These are phyloP conservation scores for Paramecium primaurelia DNA, from an alignment of 73 alveolate genomes.

Conservation along the genomic window DNA sequence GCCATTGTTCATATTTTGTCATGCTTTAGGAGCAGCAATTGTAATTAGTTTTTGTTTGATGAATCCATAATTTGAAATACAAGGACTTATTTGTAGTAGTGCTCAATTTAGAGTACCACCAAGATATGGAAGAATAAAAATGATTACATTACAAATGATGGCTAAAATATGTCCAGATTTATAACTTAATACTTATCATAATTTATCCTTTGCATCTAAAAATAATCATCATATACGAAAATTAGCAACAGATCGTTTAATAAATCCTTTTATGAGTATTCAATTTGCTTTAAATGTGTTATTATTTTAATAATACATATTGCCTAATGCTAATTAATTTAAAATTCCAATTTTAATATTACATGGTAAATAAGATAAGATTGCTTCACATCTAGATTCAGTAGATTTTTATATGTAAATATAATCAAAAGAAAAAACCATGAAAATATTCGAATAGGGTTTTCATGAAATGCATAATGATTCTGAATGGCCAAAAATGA, in stretches of 20 bases:
- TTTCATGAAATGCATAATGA: slow-evolving; percentile 45
- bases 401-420: neutral
- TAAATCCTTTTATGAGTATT: slow-evolving; percentile 9
- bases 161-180: slow-evolving; percentile 20
- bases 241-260: slow-evolving; percentile 23
- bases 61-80: neutral
- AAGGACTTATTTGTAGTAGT: slow-evolving; percentile 21
- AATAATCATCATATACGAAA: slow-evolving; percentile 14
- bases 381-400: slow-evolving; percentile 40
- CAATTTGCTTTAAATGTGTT: slow-evolving; percentile 22
- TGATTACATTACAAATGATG: neutral
- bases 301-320: neutral
- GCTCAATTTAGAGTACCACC: slow-evolving; percentile 30
- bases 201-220: slow-evolving; percentile 45
- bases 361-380: slow-evolving; percentile 38
- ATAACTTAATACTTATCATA: slow-evolving; percentile 2
- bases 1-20: slow-evolving; percentile 14
- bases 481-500: slow-evolving; percentile 52
- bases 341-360: slow-evolving; percentile 10
- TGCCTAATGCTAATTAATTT: neutral
- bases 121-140: slow-evolving; percentile 17
- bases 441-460: slow-evolving; percentile 14
- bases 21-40: slow-evolving; percentile 38
- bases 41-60: slow-evolving; percentile 18
- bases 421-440: neutral